Conservation (phyloP, 2,329 filamentous ascomycete species). For the Colletotrichum karsti region DNA sequence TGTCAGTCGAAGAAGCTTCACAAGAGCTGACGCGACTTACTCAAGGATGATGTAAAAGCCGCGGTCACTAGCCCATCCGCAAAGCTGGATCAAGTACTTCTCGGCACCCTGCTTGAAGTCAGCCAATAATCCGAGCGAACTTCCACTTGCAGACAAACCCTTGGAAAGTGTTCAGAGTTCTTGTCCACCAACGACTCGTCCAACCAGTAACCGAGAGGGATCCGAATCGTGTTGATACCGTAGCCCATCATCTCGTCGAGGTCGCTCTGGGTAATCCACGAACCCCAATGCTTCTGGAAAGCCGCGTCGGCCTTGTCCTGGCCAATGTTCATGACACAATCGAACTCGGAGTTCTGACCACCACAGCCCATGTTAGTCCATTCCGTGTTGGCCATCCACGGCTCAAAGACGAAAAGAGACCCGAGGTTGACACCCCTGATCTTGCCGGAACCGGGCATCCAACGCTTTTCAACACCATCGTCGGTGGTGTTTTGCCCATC, state of each 20-base stretch:
- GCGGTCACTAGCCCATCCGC: conserved; percentile 55
- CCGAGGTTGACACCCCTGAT: conserved; percentile 66
- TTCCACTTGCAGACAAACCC: neutral
- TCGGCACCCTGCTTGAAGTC: conserved; percentile 46
- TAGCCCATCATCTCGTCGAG: conserved; percentile 56
- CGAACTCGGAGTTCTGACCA: conserved; percentile 57
- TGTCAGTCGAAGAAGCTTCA: neutral
- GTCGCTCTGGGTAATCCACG: conserved; percentile 58
- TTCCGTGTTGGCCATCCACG: conserved; percentile 57
- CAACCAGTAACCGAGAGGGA: conserved; percentile 66
- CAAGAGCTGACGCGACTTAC: neutral
- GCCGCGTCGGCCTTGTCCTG: conserved; percentile 53
- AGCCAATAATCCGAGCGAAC: neutral
- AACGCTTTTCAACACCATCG: conserved; percentile 13
- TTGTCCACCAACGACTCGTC: conserved; percentile 56
- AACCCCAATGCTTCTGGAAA: conserved; percentile 59
- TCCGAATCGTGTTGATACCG: conserved; percentile 61
- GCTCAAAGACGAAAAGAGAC: conserved; percentile 60
- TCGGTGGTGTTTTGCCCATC: conserved; percentile 16
- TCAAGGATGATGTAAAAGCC: conserved; percentile 63
- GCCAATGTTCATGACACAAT: conserved; percentile 58
- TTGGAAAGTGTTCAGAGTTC: conserved; percentile 58
- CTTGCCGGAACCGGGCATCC: conserved; percentile 40
- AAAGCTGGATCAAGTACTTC: conserved; percentile 54
- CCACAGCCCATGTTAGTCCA: conserved; percentile 59